Conservation (phyloP, 495 filamentous ascomycete genomes). For the Aspergillus indologenus region DNA sequence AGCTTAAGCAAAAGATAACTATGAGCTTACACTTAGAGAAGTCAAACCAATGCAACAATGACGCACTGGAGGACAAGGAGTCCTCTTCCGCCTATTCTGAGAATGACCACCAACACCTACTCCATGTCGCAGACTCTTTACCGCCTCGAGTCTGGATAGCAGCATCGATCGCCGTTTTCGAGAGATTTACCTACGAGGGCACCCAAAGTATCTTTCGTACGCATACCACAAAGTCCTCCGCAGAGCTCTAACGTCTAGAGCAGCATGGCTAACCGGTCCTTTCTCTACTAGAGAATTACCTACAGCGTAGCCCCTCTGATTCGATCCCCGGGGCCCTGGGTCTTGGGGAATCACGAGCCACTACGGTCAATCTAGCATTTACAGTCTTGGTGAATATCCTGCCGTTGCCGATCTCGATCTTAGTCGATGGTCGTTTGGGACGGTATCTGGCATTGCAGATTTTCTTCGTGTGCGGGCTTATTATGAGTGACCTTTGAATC, state of each 20-base stretch:
- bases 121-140: not conserved
- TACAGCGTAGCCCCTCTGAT: conserved; percentile 13
- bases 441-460: not conserved
- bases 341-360: not conserved
- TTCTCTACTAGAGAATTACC: conserved; percentile 17
- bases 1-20: not conserved
- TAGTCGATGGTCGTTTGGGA: not conserved
- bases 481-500: not conserved
- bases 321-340: conserved; percentile 15
- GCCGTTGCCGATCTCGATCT: not conserved
- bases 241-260: too few species aligned
- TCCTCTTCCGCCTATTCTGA: not conserved
- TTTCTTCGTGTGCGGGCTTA: not conserved
- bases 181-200: not conserved
- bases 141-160: not conserved
- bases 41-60: not conserved
- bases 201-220: too few species aligned
- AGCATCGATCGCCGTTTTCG: not conserved
- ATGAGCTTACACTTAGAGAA: not conserved
- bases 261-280: too few species aligned
- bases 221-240: too few species aligned
- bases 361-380: not conserved
- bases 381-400: not conserved
- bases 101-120: not conserved
- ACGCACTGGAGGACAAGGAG: not conserved